Base-by-base conservation (phyloP, 805 yeast genomes). In the Kuraishia cidri region DNA sequence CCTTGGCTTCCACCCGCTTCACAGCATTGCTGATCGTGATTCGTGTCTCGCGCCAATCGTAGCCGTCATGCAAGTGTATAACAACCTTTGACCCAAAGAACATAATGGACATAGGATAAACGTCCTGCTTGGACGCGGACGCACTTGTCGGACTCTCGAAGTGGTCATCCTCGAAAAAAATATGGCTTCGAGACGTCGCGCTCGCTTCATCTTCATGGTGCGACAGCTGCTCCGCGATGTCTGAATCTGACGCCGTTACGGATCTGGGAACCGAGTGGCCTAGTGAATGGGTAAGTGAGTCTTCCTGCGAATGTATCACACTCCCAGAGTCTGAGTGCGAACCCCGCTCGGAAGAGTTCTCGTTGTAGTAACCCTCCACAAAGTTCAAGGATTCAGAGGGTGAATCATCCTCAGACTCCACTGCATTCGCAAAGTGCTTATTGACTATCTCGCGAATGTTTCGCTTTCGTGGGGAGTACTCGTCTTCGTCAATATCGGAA, bases 31-130 rank as follows among this genome's bases (percentile, higher is more conserved):
- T 60, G 19, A 92, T 78, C 0, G 77, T 64, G 16, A 62, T 64
- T 36, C 94, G 66, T 0, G 97, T 86, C 27, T 73, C 72, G 35
- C 69, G 70, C 94, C 97, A 87, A 45, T 92, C 97, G 48, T 79
- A 92, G 0, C 99, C 99, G 58, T 92, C 98, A 50, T 71, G 77
- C 13, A 90, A 55, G 32, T 64, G 70, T 2, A 81, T 45, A 1
- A 45, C 48, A 0, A 62, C 53, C 30, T 64, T 65, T 2, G 65
- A 49, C 4, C 67, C 46, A 28, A 60, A 58, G 1, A 68, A 29
- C 15, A 44, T 40, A 1, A 62, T 26, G 2, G 42, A 33, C 35
- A 60, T 23, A 8, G 66, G 66, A 14, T 46, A 44, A 1, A 47
- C 35, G 8, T 19, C 19, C 11, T 24, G 14, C 10, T 20, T 14